phyloP scores from a whole-genome alignment of 2,329 filamentous ascomycete species.

The Chrysosporium keratinophilum region DNA sequence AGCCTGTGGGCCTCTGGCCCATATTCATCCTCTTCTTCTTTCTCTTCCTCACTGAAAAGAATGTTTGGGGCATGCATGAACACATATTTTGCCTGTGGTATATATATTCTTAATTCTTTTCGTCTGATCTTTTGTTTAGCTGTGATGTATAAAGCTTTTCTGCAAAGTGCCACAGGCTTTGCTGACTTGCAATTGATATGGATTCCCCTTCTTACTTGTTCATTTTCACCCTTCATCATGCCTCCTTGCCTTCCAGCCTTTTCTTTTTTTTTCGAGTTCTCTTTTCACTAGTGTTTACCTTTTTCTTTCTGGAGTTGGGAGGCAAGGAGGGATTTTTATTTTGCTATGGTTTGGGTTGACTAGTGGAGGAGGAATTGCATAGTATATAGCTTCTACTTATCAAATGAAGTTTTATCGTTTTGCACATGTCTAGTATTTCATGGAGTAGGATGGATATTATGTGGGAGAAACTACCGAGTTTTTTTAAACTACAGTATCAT shows the following conservation, averaged over 20 bases:
- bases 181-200: too few species aligned
- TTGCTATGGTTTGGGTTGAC: not conserved
- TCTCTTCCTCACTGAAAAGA: not conserved
- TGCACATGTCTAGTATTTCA: too few species aligned
- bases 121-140: not conserved
- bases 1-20: not conserved
- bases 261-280: not conserved
- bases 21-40: not conserved
- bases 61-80: slow-evolving; percentile 5
- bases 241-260: too few species aligned
- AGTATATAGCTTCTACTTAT: too few species aligned
- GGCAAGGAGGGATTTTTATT: not conserved
- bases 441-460: too few species aligned
- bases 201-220: too few species aligned
- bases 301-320: not conserved
- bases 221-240: too few species aligned
- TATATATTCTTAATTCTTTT: slow-evolving; percentile 6
- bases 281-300: not conserved
- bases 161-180: too few species aligned
- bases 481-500: too few species aligned
- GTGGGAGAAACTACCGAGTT: too few species aligned
- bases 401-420: too few species aligned
- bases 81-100: not conserved
- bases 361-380: not conserved
- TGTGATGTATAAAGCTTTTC: slow-evolving; percentile 6